These are phyloP conservation scores for Penicillium soppii DNA, from an alignment of 495 filamentous ascomycete genomes.

Conservation along the genomic window DNA sequence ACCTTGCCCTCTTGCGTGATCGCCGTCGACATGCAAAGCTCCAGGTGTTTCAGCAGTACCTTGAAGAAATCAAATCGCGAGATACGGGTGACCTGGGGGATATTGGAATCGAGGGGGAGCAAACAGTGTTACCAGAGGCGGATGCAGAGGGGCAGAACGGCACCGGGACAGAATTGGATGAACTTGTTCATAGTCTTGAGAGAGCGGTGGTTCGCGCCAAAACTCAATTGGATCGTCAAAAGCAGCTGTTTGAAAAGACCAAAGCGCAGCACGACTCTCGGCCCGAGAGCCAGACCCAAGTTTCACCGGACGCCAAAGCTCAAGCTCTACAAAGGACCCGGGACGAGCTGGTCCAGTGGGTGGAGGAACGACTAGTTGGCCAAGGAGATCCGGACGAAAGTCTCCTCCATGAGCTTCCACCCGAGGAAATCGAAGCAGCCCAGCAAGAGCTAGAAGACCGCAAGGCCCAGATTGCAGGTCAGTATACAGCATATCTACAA, in stretches of 20 bases:
- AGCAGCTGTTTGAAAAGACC: constrained; percentile 57
- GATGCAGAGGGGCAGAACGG: constrained; percentile 8
- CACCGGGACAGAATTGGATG: constrained; percentile 36
- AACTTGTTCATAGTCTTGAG: constrained; percentile 60
- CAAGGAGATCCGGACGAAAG: constrained; percentile 44
- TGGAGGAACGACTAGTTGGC: constrained; percentile 63
- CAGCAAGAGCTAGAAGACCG: constrained; percentile 35
- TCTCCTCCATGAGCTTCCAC: constrained; percentile 35
- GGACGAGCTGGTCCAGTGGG: constrained; percentile 68
- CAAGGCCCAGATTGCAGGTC: constrained; percentile 48
- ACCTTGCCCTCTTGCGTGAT: constrained; percentile 56
- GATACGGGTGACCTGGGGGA: constrained; percentile 49
- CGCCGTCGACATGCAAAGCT: constrained; percentile 55
- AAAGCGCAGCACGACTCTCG: constrained; percentile 37
- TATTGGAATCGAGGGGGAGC: constrained; percentile 44
- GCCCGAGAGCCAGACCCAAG: neutral
- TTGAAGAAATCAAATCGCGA: constrained; percentile 33
- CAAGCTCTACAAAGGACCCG: constrained; percentile 54
- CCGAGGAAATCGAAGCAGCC: constrained; percentile 37
- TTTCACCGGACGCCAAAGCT: constrained; percentile 35
- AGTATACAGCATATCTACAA: constrained; percentile 42
- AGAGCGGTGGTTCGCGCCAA: constrained; percentile 64
- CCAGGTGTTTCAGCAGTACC: constrained; percentile 50
- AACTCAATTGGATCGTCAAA: constrained; percentile 59
- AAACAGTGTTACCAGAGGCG: constrained; percentile 42